Evolutionary conservation across 2,329 filamentous ascomycete genomes (phyloP).

Genomic region (Chaetomiaceae sp.): DNA sequence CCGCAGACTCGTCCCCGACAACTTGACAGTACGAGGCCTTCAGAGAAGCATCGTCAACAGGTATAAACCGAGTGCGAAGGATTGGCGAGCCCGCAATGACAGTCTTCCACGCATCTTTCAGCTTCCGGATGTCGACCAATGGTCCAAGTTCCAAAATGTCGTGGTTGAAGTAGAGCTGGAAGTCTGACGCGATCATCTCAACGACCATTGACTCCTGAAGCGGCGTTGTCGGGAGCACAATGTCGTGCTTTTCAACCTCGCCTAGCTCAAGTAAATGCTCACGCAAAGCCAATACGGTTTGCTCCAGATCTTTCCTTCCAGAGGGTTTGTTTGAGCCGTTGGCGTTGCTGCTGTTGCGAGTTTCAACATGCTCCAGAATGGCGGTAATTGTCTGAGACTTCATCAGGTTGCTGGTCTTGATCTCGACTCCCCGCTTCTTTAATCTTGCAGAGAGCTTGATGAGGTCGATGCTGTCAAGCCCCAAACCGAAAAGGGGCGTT

Average conservation of each 20-base stretch:
- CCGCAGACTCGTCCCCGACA: conserved; percentile 30
- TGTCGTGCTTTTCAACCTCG: conserved; percentile 43
- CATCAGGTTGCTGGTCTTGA: conserved; percentile 76
- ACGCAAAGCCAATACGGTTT: conserved; percentile 31
- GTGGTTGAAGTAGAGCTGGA: conserved; percentile 77
- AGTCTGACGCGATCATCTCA: conserved; percentile 72
- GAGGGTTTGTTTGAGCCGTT: background rate
- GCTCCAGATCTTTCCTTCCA: accelerated
- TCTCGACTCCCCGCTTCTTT: conserved; percentile 51
- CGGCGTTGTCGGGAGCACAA: conserved; percentile 69
- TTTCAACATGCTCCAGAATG: conserved; percentile 42
- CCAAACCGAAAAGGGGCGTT: conserved; percentile 72
- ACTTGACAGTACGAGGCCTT: conserved; percentile 48
- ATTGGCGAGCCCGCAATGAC: conserved; percentile 63
- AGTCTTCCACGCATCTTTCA: conserved; percentile 57
- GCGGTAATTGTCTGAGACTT: conserved; percentile 61
- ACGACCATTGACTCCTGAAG: conserved; percentile 83
- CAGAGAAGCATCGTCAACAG: conserved; percentile 57
- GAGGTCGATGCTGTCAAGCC: conserved; percentile 86
- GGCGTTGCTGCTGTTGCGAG: background rate
- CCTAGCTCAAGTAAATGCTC: conserved; percentile 34
- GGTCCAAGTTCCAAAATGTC: conserved; percentile 62
- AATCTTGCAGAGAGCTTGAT: conserved; percentile 77
- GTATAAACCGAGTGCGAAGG: conserved; percentile 67
- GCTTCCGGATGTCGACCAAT: conserved; percentile 48